Evolutionary conservation across 2,329 filamentous ascomycete genomes (phyloP).

Genomic region (Hyphodiscus sp.): DNA sequence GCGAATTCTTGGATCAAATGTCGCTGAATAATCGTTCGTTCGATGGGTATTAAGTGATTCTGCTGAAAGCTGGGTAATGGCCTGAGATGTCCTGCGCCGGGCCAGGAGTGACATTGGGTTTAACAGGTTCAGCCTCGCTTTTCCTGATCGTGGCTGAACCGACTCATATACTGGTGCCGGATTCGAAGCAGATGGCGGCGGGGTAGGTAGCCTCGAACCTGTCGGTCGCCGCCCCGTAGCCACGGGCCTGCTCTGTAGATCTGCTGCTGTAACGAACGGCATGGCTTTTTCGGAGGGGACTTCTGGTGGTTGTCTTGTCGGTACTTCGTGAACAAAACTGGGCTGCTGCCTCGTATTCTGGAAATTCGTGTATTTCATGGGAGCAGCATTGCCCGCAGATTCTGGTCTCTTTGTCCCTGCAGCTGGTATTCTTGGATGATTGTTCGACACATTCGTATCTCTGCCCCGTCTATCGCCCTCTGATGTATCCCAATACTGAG

Average conservation of each 20-base stretch:
- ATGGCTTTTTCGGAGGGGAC: conserved; percentile 13
- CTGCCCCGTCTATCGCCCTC: conserved; percentile 9
- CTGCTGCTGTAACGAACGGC: conserved; percentile 12
- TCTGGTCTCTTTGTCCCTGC: conserved; percentile 17
- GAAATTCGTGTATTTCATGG: conserved; percentile 12
- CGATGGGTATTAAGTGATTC: conserved; percentile 18
- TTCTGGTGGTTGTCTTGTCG: conserved; percentile 10
- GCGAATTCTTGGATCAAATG: conserved; percentile 57
- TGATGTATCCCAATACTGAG: conserved; percentile 10
- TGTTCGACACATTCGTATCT: conserved; percentile 17
- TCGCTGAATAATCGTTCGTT: conserved; percentile 28
- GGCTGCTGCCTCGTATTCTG: conserved; percentile 14
- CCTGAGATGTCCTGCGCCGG: conserved; percentile 28
- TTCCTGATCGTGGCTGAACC: conserved; percentile 21
- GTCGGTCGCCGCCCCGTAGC: conserved; percentile 19
- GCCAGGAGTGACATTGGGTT: conserved; percentile 34
- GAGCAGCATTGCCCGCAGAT: conserved; percentile 19
- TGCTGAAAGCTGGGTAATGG: conserved; percentile 23
- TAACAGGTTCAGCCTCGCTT: conserved; percentile 30
- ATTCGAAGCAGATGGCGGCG: conserved; percentile 14
- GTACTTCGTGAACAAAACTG: conserved; percentile 9
- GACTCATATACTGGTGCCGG: conserved; percentile 17
- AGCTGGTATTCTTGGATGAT: conserved; percentile 20
- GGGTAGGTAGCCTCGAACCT: conserved; percentile 23
- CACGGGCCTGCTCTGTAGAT: conserved; percentile 16